Conservation (phyloP, 192 early-diverging fungal species). For the Gonapodya sp. region DNA sequence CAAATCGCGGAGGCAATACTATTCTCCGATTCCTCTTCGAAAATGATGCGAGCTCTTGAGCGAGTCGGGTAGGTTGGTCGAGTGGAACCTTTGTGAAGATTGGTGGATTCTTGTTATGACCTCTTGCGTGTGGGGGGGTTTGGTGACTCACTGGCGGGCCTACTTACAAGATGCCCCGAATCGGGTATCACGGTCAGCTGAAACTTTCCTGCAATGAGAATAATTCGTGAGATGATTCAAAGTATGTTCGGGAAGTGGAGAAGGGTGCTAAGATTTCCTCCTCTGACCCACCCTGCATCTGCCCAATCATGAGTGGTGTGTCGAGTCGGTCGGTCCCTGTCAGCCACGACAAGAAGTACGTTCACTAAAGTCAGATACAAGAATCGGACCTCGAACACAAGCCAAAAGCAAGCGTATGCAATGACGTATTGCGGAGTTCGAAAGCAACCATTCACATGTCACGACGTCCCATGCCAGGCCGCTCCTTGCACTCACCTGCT, state of each 20-base stretch:
- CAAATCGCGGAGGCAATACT: neutral
- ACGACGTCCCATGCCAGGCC: too few species aligned
- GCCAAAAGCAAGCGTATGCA: too few species aligned
- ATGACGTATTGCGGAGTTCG: too few species aligned
- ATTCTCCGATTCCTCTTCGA: neutral
- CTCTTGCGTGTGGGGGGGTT: neutral
- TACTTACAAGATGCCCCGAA: conserved; percentile 50
- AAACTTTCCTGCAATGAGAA: conserved; percentile 47
- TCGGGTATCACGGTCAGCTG: conserved; percentile 60
- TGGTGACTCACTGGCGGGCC: too few species aligned
- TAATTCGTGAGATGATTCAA: conserved; percentile 10
- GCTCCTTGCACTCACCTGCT: conserved; percentile 44
- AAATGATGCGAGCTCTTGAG: neutral
- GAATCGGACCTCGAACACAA: too few species aligned
- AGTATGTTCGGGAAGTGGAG: neutral
- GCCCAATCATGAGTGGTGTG: conserved; percentile 62
- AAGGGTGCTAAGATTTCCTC: neutral
- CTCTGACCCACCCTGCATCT: conserved; percentile 63
- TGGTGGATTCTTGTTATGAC: neutral
- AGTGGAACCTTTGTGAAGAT: neutral
- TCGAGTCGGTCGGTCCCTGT: conserved; percentile 62
- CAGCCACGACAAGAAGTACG: too few species aligned
- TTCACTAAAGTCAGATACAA: too few species aligned
- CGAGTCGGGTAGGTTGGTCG: neutral
- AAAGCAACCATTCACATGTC: too few species aligned